Base-by-base conservation (phyloP, 805 yeast genomes). In the Brettanomyces naardenensis region DNA sequence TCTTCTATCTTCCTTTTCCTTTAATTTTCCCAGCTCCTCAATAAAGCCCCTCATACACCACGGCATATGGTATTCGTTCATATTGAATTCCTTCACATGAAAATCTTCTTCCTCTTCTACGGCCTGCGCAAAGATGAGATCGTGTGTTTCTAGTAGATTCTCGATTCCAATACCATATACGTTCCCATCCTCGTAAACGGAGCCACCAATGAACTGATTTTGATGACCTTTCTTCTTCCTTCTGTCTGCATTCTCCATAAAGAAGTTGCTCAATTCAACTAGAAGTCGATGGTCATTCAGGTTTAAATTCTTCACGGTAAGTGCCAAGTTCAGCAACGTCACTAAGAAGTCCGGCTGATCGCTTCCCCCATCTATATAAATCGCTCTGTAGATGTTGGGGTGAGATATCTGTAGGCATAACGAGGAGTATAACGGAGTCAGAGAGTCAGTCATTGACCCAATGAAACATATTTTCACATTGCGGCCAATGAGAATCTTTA, bases 341-440 rank as follows among this genome's bases (percentile, higher is more conserved):
- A 61, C 59, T 15, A 73, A 54, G 44, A 74, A 74, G 10, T 56
- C 57, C 0, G 76, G 75, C 14, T 52, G 46, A 6, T 39, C 39
- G 2, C 48, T 35, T 2, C 39, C 41, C 5, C 44, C 40, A 53
- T 87, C 95, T 25, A 92, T 72, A 53, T 81, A 88, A 6, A 88
- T 78, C 0, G 94, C 88, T 30, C 97, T 64, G 52, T 73, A 88
- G 15, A 90, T 79, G 54, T 88, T 84, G 1, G 97, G 97, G 61
- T 90, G 98, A 43, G 69, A 68, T 2, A 83, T 68, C 53, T 86
- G 89, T 2, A 78, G 64, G 38, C 92, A 84, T 15, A 82, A 65
- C 0, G 96, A 80, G 0, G 96, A 88, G 53, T 87, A 90, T n/a
- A 90, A 58, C 3, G 97, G 97, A 2, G 88, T 90, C 47, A 92